Percentiles rank a stretch among this genome's conserved stretches.
phyloP scores from a whole-genome alignment of 495 filamentous ascomycete genomes.

The Pyrenula massariospora region DNA sequence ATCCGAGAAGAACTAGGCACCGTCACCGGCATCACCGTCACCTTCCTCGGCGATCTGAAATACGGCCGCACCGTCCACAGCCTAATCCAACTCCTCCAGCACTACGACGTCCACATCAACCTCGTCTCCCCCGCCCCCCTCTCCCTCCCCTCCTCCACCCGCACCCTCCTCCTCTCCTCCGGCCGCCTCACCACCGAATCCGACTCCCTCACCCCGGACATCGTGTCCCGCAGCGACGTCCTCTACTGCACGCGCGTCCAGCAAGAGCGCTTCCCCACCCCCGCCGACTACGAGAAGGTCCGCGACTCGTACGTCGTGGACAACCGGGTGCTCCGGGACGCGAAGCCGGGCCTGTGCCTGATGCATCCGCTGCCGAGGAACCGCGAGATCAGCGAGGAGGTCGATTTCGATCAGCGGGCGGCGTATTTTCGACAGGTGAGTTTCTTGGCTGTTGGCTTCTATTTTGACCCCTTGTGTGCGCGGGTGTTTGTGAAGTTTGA shows the following conservation, averaged over 20 bases:
- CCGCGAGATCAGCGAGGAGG: slow-evolving; percentile 83
- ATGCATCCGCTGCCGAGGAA: slow-evolving; percentile 94
- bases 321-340: slow-evolving; percentile 79
- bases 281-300: slow-evolving; percentile 68
- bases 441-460: slow-evolving; percentile 9
- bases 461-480: not conserved
- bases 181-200: slow-evolving; percentile 66
- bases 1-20: slow-evolving; percentile 95
- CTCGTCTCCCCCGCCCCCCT: slow-evolving; percentile 75
- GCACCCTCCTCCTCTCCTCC: slow-evolving; percentile 53
- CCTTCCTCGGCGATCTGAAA: slow-evolving; percentile 83
- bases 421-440: slow-evolving; percentile 98
- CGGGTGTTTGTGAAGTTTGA: too few relatives aligned
- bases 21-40: slow-evolving; percentile 87
- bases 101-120: slow-evolving; percentile 90
- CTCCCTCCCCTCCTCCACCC: slow-evolving; percentile 63
- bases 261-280: slow-evolving; percentile 80
- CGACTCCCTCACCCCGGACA: slow-evolving; percentile 69
- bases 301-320: slow-evolving; percentile 82
- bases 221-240: slow-evolving; percentile 73
- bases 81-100: slow-evolving; percentile 78
- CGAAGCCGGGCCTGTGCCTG: slow-evolving; percentile 83
- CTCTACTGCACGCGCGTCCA: slow-evolving; percentile 95
- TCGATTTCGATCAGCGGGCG: slow-evolving; percentile 92
- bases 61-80: slow-evolving; percentile 94